These are phyloP conservation scores for Blastomyces percursus DNA, from an alignment of 2,329 filamentous ascomycete species.

Conservation along the genomic window DNA sequence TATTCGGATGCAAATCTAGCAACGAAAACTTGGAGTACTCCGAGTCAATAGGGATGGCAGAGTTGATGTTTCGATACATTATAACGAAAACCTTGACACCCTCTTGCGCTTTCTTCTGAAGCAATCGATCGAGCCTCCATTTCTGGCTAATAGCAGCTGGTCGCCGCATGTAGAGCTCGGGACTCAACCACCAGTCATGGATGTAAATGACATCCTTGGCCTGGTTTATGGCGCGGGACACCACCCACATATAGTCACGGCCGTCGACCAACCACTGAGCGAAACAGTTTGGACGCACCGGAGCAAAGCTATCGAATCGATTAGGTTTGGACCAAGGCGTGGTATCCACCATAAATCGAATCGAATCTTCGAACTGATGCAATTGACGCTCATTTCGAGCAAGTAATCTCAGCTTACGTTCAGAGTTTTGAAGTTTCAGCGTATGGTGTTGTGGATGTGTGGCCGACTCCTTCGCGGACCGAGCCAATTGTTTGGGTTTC, in stretches of 20 bases:
- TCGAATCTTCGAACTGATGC: slow-evolving; percentile 86
- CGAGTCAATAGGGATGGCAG: slow-evolving; percentile 93
- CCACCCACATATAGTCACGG: slow-evolving; percentile 89
- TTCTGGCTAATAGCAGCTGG: slow-evolving; percentile 74
- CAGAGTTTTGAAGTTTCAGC: slow-evolving; percentile 77
- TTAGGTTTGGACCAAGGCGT: slow-evolving; percentile 76
- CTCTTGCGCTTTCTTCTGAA: slow-evolving; percentile 81
- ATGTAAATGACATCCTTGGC: slow-evolving; percentile 94
- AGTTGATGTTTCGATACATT: slow-evolving; percentile 87
- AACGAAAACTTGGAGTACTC: slow-evolving; percentile 97
- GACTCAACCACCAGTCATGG: slow-evolving; percentile 88
- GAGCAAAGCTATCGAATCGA: slow-evolving; percentile 84
- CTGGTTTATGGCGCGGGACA: slow-evolving; percentile 77
- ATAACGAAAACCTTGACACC: slow-evolving; percentile 92
- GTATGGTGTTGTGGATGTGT: slow-evolving; percentile 65
- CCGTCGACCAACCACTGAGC: slow-evolving; percentile 98
- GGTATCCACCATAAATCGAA: slow-evolving; percentile 69
- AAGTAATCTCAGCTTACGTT: slow-evolving; percentile 82
- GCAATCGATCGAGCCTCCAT: slow-evolving; percentile 72
- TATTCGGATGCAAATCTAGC: slow-evolving; percentile 90
- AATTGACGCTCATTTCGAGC: slow-evolving; percentile 84
- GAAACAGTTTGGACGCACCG: slow-evolving; percentile 71
- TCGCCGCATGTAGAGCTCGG: slow-evolving; percentile 72
- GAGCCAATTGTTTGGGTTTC: slow-evolving; percentile 50
- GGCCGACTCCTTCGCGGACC: slow-evolving; percentile 52